Evolutionary conservation across 2,329 filamentous ascomycete genomes (phyloP).

Genomic region (Fonsecaea multimorphosa): DNA sequence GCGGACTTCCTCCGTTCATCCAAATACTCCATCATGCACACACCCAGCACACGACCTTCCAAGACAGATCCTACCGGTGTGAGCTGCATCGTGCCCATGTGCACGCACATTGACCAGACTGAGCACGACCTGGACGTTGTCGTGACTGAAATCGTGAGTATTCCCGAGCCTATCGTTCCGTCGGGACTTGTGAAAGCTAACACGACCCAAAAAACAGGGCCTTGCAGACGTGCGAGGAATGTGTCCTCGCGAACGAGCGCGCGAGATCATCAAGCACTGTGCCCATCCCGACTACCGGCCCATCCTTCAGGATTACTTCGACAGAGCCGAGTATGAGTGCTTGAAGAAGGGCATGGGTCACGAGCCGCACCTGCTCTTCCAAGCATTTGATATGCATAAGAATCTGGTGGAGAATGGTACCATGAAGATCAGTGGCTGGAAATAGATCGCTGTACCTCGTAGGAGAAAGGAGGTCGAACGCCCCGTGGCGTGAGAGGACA

Average conservation of each 20-base stretch:
- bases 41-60: conserved; percentile 76
- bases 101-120: conserved; percentile 89
- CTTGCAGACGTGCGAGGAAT: conserved; percentile 85
- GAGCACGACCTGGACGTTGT: conserved; percentile 92
- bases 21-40: conserved; percentile 95
- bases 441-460: conserved; percentile 37
- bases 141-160: conserved; percentile 66
- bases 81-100: conserved; percentile 90
- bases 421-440: conserved; percentile 81
- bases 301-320: conserved; percentile 81
- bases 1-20: conserved; percentile 79
- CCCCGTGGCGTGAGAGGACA: background rate
- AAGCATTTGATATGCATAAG: conserved; percentile 88
- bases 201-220: conserved; percentile 55
- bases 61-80: conserved; percentile 84
- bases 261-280: conserved; percentile 86
- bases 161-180: background rate
- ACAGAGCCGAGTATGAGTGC: conserved; percentile 85
- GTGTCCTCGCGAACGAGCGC: conserved; percentile 77
- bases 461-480: background rate
- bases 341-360: conserved; percentile 83
- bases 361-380: conserved; percentile 85
- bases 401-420: conserved; percentile 81
- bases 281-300: conserved; percentile 83
- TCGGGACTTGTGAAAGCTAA: background rate